Conservation (phyloP, 768 basidiomycete genomes). For the Psilocybe cyanescens region DNA sequence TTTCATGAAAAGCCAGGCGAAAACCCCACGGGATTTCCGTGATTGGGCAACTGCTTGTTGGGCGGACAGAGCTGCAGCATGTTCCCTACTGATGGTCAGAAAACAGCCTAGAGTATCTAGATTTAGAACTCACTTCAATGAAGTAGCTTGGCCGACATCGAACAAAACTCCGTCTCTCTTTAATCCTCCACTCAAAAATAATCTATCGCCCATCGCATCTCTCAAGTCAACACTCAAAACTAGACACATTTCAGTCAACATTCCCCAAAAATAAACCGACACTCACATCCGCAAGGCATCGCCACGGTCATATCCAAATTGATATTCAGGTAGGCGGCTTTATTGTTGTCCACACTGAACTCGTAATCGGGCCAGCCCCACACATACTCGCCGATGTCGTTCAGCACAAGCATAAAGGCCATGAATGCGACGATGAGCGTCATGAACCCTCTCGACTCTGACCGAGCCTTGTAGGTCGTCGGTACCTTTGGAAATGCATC, state of each 20-base stretch:
- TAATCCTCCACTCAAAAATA: conserved; percentile 80
- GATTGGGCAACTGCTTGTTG: conserved; percentile 74
- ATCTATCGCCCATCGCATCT: conserved; percentile 91
- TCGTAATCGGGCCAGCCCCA: conserved; percentile 94
- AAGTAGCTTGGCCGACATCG: conserved; percentile 79
- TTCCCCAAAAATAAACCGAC: not conserved
- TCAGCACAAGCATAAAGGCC: conserved; percentile 76
- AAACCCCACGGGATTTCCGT: conserved; percentile 73
- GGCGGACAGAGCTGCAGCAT: conserved; percentile 68
- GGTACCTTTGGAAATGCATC: conserved; percentile 90
- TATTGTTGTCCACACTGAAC: conserved; percentile 81
- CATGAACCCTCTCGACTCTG: conserved; percentile 80
- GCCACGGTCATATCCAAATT: conserved; percentile 94
- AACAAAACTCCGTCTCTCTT: conserved; percentile 88
- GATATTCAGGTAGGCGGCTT: conserved; percentile 68
- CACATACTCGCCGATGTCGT: conserved; percentile 88
- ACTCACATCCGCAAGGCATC: conserved; percentile 92
- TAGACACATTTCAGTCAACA: conserved; percentile 32
- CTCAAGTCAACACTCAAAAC: conserved; percentile 87
- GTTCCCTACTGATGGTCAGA: conserved; percentile 46
- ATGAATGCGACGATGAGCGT: conserved; percentile 72
- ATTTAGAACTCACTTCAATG: conserved; percentile 52
- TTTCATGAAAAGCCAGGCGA: conserved; percentile 56
- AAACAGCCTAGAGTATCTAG: not conserved
- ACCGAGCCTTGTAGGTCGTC: conserved; percentile 78